Evolutionary conservation across 495 filamentous ascomycete genomes (phyloP).

Genomic region (Monascus purpureus): DNA sequence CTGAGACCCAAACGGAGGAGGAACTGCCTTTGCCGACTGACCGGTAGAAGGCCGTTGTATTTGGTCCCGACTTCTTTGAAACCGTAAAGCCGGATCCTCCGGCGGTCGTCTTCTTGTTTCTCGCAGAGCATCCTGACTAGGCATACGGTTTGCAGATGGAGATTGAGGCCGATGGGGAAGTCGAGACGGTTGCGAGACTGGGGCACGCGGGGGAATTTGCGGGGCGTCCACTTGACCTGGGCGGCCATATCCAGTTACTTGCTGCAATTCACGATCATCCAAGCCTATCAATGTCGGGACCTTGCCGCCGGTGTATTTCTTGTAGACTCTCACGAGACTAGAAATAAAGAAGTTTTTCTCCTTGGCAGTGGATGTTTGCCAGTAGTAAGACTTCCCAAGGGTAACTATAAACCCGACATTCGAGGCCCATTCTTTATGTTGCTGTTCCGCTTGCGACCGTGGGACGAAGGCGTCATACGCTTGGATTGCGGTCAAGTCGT

Average conservation of each 20-base stretch:
- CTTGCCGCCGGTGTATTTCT: slow-evolving; percentile 85
- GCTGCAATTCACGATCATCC: slow-evolving; percentile 60
- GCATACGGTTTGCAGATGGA: slow-evolving; percentile 15
- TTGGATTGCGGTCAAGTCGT: slow-evolving; percentile 69
- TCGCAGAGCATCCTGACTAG: slow-evolving; percentile 24
- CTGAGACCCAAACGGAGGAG: slow-evolving; percentile 12
- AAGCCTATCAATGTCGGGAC: slow-evolving; percentile 71
- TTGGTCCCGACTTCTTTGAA: slow-evolving; percentile 34
- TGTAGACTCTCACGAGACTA: slow-evolving; percentile 86
- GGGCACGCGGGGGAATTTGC: neutral
- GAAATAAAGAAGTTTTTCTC: slow-evolving; percentile 98
- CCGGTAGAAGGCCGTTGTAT: slow-evolving; percentile 28
- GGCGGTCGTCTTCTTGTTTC: slow-evolving; percentile 21
- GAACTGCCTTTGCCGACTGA: slow-evolving; percentile 14
- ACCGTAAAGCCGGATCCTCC: slow-evolving; percentile 26
- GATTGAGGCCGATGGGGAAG: slow-evolving; percentile 13
- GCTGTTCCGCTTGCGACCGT: slow-evolving; percentile 40
- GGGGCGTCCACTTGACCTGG: neutral
- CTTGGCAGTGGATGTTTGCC: slow-evolving; percentile 80
- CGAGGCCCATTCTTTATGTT: slow-evolving; percentile 63
- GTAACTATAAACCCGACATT: slow-evolving; percentile 78
- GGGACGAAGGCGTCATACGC: slow-evolving; percentile 50
- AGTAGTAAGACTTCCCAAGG: slow-evolving; percentile 89
- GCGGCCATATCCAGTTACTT: slow-evolving; percentile 40
- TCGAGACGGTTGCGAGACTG: slow-evolving; percentile 3